Conservation (phyloP, 139 green algal species). For the Trebouxia sp. region DNA sequence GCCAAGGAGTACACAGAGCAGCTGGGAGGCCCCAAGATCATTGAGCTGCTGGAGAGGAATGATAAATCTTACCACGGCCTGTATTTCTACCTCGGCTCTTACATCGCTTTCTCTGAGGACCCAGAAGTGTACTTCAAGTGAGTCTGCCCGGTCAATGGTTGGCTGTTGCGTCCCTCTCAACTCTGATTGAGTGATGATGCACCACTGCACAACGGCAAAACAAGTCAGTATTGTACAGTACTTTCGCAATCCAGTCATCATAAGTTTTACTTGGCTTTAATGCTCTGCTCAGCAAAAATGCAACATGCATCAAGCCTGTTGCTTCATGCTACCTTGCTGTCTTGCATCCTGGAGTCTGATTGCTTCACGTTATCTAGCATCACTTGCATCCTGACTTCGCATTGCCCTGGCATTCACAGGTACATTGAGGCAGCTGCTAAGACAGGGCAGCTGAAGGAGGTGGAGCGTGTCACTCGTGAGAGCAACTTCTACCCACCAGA, state of each 20-base stretch:
- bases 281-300: not conserved
- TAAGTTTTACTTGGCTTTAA: not conserved
- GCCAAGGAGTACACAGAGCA: slow-evolving; percentile 98
- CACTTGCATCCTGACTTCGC: not conserved
- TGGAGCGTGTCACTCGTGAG: slow-evolving; percentile 97
- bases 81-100: slow-evolving; percentile 95
- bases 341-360: not conserved
- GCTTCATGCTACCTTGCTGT: not conserved
- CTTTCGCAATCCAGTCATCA: too few species aligned
- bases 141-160: not conserved
- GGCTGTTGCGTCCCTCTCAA: too few species aligned
- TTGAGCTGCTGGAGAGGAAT: slow-evolving; percentile 90
- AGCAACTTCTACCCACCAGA: slow-evolving; percentile 90
- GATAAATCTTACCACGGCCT: slow-evolving; percentile 92
- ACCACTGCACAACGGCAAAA: not conserved
- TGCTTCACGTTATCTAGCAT: not conserved
- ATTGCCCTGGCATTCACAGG: slow-evolving; percentile 86
- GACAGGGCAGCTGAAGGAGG: slow-evolving; percentile 89
- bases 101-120: slow-evolving; percentile 88
- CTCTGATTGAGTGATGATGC: not conserved
- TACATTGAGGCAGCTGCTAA: slow-evolving; percentile 98
- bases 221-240: too few species aligned
- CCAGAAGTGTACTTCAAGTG: slow-evolving; percentile 67
- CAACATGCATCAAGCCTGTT: not conserved
- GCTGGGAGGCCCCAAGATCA: slow-evolving; percentile 79